Conservation (phyloP, 805 yeast species). For the Cyberlindnera petersonii region DNA sequence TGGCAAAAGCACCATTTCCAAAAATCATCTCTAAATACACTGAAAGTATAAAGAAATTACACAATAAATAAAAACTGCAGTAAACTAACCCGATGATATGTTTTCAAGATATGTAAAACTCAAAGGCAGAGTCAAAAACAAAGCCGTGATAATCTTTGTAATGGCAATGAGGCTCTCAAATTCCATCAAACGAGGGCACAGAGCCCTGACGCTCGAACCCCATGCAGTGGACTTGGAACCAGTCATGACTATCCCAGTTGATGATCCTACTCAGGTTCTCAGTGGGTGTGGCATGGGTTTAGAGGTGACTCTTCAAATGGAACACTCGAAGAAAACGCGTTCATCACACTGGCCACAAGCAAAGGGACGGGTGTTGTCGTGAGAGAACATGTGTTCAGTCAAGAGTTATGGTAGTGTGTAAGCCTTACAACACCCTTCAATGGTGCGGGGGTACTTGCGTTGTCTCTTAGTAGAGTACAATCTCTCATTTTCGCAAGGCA, state of each 20-base stretch:
- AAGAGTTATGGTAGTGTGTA: slow-evolving; percentile 53
- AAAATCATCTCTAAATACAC: neutral
- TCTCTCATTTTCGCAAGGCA: neutral
- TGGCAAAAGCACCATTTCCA: too few relatives aligned
- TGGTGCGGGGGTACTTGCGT: slow-evolving; percentile 43
- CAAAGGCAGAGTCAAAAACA: slow-evolving; percentile 6
- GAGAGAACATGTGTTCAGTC: slow-evolving; percentile 66
- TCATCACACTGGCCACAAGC: slow-evolving; percentile 58
- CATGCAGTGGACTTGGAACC: slow-evolving; percentile 2
- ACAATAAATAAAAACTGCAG: neutral
- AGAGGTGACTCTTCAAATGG: slow-evolving; percentile 71
- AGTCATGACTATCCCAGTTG: slow-evolving; percentile 1
- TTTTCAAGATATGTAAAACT: too few relatives aligned
- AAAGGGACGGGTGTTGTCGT: slow-evolving; percentile 73
- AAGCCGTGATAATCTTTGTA: slow-evolving; percentile 8
- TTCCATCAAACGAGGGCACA: neutral
- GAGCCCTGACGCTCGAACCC: slow-evolving; percentile 1
- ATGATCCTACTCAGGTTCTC: neutral
- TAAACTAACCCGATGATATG: neutral
- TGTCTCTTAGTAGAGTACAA: slow-evolving; percentile 16
- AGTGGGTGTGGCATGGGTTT: slow-evolving; percentile 48
- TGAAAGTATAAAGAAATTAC: neutral
- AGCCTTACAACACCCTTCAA: slow-evolving; percentile 46
- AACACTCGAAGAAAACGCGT: slow-evolving; percentile 65
- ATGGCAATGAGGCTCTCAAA: slow-evolving; percentile 5